Evolutionary conservation across 768 basidiomycete species (phyloP), one percentile per base, ranked within the genome.

Genomic region (Kwoniella shandongensis): DNA sequence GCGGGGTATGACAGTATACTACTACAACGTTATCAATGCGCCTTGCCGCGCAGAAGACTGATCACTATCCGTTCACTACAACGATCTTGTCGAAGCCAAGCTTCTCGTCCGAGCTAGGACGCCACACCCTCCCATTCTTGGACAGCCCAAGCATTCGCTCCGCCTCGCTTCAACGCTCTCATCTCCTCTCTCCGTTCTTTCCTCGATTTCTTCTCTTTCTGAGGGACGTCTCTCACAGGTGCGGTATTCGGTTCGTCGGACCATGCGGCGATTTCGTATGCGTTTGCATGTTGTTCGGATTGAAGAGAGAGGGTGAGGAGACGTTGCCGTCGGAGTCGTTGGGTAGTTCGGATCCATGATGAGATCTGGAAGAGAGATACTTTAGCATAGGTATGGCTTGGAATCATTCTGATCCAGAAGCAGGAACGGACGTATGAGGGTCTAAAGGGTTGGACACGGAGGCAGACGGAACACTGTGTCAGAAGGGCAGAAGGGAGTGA

Each of bases 231-330:
- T 4, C 38, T 26, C 2, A 62, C 50, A 8, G 66, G 66, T 13
- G 66, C 63, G 2, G 35, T 23, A 23, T 63, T 63, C 1, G 70
- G 70, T 29, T 62, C 56, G 25, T 69, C 67, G 6, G 70, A 51
- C 70, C 70, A 72, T 12, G 70, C 70, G 0, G 70, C 70, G 4
- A 72, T 67, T 29, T 72, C 70, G 44, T 65, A 72, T 22, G 61
- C 62, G 29, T 61, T 66, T 1, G 67, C 62, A 1, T 51, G 57
- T 44, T 72, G 67, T 59, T 72, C 70, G 4, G 58, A 54, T 25
- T 58, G 39, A 1, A 69, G 40, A 13, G 50, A 44, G 4, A 59
- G 13, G 15, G 65, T 52, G 23, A 72, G 52, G 18, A 45, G 35
- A n/a, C 32, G 35, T 46, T 68, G 69, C 4, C 70, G 60, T 6